Conservation (phyloP, 305 asterid species). For the Nicotiana rustica region DNA sequence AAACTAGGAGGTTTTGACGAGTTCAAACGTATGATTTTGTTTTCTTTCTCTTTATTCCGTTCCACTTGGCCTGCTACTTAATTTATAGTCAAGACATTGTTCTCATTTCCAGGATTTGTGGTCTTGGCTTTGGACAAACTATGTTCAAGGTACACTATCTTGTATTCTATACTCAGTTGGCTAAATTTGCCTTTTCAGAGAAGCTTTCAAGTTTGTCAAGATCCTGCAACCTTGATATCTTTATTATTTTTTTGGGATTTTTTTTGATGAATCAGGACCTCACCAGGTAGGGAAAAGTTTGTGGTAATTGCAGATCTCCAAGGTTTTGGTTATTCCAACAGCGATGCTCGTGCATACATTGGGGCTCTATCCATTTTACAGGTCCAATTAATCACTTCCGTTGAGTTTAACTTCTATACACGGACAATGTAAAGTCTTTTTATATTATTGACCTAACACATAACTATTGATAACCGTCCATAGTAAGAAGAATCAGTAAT, state of each 20-base stretch:
- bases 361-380: slow-evolving; percentile 61
- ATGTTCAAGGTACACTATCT: slow-evolving; percentile 60
- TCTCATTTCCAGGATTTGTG: slow-evolving; percentile 58
- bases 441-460: not conserved
- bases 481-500: not conserved
- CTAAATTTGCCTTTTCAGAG: not conserved
- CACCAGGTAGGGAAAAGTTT: slow-evolving; percentile 70
- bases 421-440: not conserved
- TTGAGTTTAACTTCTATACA: not conserved
- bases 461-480: not conserved
- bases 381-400: slow-evolving; percentile 43
- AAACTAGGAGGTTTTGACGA: slow-evolving; percentile 65
- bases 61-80: not conserved
- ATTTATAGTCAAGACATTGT: not conserved
- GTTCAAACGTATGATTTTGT: slow-evolving; percentile 60
- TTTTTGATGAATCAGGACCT: slow-evolving; percentile 68
- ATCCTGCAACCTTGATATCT: not conserved
- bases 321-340: slow-evolving; percentile 49
- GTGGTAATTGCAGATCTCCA: slow-evolving; percentile 68
- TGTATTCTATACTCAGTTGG: not conserved
- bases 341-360: slow-evolving; percentile 45
- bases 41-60: not conserved
- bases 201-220: slow-evolving; percentile 30
- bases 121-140: slow-evolving; percentile 74
- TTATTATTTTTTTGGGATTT: not conserved